These are phyloP conservation scores for Plasmodium chabaudi DNA, from an alignment of 169 alveolate species.

Conservation along the genomic window DNA sequence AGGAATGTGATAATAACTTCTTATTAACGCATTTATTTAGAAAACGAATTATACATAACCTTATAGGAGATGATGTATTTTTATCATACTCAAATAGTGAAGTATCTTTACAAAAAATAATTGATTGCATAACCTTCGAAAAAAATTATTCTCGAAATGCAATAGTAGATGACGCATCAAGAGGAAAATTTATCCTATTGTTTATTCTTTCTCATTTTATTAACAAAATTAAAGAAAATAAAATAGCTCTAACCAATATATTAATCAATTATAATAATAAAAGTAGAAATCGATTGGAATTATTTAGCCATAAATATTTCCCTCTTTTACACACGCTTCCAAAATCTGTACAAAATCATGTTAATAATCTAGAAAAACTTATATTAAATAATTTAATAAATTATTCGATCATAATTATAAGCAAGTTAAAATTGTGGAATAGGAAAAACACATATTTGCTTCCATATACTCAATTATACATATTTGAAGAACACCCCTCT, in stretches of 20 bases:
- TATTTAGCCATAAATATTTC: slow-evolving; percentile 41
- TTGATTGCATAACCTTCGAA: slow-evolving; percentile 55
- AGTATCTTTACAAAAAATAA: slow-evolving; percentile 48
- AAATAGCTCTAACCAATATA: slow-evolving; percentile 53
- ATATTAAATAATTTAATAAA: slow-evolving; percentile 37
- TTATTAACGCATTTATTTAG: slow-evolving; percentile 73
- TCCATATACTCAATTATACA: slow-evolving; percentile 65
- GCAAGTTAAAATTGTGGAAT: slow-evolving; percentile 34
- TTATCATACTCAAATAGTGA: slow-evolving; percentile 8
- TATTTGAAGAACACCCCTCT: slow-evolving; percentile 61
- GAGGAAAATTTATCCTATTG: slow-evolving; percentile 55
- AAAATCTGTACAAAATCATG: slow-evolving; percentile 31
- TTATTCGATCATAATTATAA: slow-evolving; percentile 32
- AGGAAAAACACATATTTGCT: slow-evolving; percentile 50
- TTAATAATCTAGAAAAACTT: slow-evolving; percentile 32
- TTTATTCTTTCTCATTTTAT: slow-evolving; percentile 69
- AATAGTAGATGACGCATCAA: slow-evolving; percentile 42
- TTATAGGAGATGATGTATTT: slow-evolving; percentile 55
- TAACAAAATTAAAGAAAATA: slow-evolving; percentile 69
- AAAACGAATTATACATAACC: slow-evolving; percentile 48
- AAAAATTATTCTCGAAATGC: slow-evolving; percentile 67
- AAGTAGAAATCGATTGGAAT: slow-evolving; percentile 37
- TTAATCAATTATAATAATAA: slow-evolving; percentile 37
- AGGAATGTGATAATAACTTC: slow-evolving; percentile 80
- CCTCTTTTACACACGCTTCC: slow-evolving; percentile 69